Evolutionary conservation across 495 filamentous ascomycete genomes (phyloP), one percentile per base, ranked within the genome.

Genomic region (Talaromyces ruber): DNA sequence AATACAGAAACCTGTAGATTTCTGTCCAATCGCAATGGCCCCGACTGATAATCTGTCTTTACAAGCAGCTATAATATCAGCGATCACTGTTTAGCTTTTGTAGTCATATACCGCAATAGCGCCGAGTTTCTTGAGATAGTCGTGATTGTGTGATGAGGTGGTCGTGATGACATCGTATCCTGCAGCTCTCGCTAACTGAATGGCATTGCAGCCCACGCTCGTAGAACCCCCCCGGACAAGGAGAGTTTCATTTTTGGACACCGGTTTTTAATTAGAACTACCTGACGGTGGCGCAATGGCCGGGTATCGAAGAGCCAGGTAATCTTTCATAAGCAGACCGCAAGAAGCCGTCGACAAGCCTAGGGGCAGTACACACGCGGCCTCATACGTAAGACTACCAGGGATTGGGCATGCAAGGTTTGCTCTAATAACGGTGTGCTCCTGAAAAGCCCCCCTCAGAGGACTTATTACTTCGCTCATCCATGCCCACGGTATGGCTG

Each of bases 141-240:
- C 72, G 59, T 76, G 75, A 61, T 82, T 68, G 63, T 71, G 71
- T 18, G 63, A 37, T 62, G 76, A 78, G 29, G 78, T 79, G 0
- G 77, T 80, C 16, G 71, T 74, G 57, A 76, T 80, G 7, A 82
- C 72, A 3, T 64, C 71, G 50, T 74, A 79, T 7, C 80, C 80
- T 4, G 77, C 18, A 5, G 65, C 32, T 37, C 65, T 72, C 2
- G 78, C 79, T 3, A 66, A 47, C 61, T 83, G 81, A 11, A 83
- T 39, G 12, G 34, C 34, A 39, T 39, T 39, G 34, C 34, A 39
- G 34, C 87, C 86, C 6, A 88, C 82, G 28, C 80, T 82, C 1
- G 76, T 75, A 6, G 80, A 74, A 29, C 84, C 86, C 29, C 85
- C 85, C 81, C 85, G 88, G 58, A 88, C 70, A 2, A 88, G 67